A percentile compares a stretch with the other conserved stretches of the same genome.
Conservation (phyloP, 192 early-diverging fungal species). For the Helicostylum pulchrum region DNA sequence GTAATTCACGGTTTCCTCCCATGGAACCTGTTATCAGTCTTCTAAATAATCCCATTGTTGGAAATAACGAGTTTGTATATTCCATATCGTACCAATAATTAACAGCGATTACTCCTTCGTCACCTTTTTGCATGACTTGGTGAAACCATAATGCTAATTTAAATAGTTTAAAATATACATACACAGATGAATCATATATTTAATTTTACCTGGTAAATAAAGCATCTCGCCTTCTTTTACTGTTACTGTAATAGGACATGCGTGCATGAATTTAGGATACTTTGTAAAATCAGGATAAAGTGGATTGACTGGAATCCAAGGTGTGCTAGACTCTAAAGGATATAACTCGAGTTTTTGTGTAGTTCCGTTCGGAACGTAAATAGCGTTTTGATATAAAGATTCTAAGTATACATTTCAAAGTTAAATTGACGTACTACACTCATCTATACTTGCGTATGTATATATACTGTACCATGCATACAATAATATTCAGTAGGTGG, state of each 20-base stretch:
- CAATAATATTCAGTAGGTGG: slow-evolving; percentile 49
- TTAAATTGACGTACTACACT: neutral
- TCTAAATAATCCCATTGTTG: slow-evolving; percentile 28
- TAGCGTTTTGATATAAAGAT: slow-evolving; percentile 18
- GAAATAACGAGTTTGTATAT: slow-evolving; percentile 25
- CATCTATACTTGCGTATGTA: neutral
- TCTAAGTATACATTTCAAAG: neutral
- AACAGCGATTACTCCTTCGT: slow-evolving; percentile 50
- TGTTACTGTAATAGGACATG: slow-evolving; percentile 39
- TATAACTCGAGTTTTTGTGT: slow-evolving; percentile 16
- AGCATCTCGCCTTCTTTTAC: slow-evolving; percentile 49
- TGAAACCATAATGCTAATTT: slow-evolving; percentile 49
- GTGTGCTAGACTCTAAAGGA: slow-evolving; percentile 36
- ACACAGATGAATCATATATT: neutral
- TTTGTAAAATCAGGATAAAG: slow-evolving; percentile 34
- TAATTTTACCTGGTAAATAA: slow-evolving; percentile 45
- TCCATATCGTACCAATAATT: slow-evolving; percentile 59
- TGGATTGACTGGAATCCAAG: slow-evolving; percentile 49
- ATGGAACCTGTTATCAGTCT: slow-evolving; percentile 20
- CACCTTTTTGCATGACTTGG: slow-evolving; percentile 47
- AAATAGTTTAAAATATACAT: neutral
- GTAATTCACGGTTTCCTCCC: slow-evolving; percentile 1
- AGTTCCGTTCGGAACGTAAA: slow-evolving; percentile 16
- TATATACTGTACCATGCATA: slow-evolving; percentile 41
- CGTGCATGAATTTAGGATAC: slow-evolving; percentile 41